Percentiles rank a stretch among this genome's conserved stretches.
These are phyloP conservation scores for Umbelopsis sp. DNA, from an alignment of 192 early-diverging fungal genomes.

Conservation along the genomic window DNA sequence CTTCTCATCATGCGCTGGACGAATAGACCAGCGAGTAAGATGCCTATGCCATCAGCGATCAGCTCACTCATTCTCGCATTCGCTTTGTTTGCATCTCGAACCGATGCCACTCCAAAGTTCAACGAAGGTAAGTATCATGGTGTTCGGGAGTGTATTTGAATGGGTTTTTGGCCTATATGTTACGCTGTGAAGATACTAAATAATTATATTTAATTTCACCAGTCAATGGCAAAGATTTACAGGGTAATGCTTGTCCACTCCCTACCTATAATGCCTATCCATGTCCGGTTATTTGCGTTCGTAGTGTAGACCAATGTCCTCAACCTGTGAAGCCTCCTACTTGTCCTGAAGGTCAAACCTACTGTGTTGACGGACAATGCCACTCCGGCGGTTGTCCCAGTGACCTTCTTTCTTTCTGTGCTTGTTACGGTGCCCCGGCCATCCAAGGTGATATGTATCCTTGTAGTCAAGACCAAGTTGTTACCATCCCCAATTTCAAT, in stretches of 20 bases:
- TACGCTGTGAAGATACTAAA: no score
- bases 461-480: constrained; percentile 23
- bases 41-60: not conserved
- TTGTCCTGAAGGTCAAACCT: constrained; percentile 45
- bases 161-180: no score
- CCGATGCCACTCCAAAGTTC: constrained; percentile 1
- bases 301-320: constrained; percentile 47
- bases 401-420: constrained; percentile 32
- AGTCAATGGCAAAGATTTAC: constrained; percentile 53
- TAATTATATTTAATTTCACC: not conserved
- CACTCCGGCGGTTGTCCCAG: constrained; percentile 38
- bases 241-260: constrained; percentile 50
- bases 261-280: constrained; percentile 41
- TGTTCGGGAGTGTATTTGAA: no score
- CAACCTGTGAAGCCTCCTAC: constrained; percentile 22
- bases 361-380: constrained; percentile 57
- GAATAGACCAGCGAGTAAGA: not conserved
- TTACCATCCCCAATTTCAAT: constrained; percentile 32
- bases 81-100: not conserved
- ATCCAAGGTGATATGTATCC: constrained; percentile 26
- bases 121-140: constrained; percentile 1
- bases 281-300: constrained; percentile 58
- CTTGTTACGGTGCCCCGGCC: constrained; percentile 33
- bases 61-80: not conserved
- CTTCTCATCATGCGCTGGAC: constrained; percentile 17